A percentile compares a stretch with the other conserved stretches of the same genome.
Conservation (phyloP, 345 rosid genomes). For the Salix caprea region DNA sequence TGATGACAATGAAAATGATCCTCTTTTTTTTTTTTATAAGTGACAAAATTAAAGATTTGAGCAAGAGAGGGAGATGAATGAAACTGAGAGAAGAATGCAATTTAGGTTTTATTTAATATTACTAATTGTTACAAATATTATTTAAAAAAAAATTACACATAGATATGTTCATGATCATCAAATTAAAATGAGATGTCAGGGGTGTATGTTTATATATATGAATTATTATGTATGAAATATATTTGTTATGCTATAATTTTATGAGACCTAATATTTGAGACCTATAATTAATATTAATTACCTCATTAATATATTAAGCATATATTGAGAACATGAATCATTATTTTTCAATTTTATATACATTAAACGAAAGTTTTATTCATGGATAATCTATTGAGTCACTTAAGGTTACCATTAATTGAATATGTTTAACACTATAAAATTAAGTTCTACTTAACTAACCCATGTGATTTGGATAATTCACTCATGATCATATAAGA, state of each 20-base stretch:
- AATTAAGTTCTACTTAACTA: not conserved
- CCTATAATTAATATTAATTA: not conserved
- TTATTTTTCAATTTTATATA: no score
- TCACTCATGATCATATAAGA: not conserved
- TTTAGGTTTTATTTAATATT: no score
- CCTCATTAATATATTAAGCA: not conserved
- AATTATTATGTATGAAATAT: not conserved
- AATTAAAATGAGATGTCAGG: not conserved
- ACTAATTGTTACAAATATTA: no score
- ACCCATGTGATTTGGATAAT: not conserved
- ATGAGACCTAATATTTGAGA: not conserved
- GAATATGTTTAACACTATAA: not conserved
- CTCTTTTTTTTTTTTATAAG: no score
- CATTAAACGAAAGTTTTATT: no score
- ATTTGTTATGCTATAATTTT: not conserved
- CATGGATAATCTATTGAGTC: no score
- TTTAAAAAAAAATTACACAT: no score
- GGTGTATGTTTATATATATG: not conserved
- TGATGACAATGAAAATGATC: no score
- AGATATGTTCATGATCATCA: not conserved
- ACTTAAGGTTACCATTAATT: no score
- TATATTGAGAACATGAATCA: not conserved
- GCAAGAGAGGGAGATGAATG: no score
- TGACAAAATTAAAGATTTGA: no score
- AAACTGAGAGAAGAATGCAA: no score